Evolutionary conservation across 306 rosid species (phyloP), one percentile per base, ranked within the genome.

Genomic region (Pachyrhizus erosus): DNA sequence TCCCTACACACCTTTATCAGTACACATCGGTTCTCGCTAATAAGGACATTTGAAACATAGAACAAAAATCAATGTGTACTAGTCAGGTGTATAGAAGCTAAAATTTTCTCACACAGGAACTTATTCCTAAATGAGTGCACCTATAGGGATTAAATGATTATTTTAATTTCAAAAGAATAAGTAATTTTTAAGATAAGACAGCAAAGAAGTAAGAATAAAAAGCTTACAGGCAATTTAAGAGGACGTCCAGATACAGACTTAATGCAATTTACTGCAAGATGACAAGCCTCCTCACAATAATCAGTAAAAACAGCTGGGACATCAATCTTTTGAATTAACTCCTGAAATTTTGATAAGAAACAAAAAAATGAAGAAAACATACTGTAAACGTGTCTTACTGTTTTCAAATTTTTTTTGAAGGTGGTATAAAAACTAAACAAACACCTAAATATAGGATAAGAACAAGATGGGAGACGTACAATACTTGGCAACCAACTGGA

Each of bases 231-330:
- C 78, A 87, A 77, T 40, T 80, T 81, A 57, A 77, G 93, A 70
- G 94, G 76, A 73, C 65, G 70, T 37, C 88, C 88, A 12, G 90
- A 82, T 70, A 91, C 77, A 26, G 87, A 81, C 84, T 88, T 84
- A 33, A 96, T 77, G 85, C 97, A 92, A 86, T 83, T 26, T 72
- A 92, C 92, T 71, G 94, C 99, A 70, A 96, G 94, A 88, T 96
- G 91, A 84, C 97, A 96, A 37, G 97, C 99, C 89, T 96, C 99
- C 89, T 93, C 94, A 27, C 99, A 96, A 80, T 93, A 96, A 83
- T 96, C 97, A 0, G 96, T 89, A 75, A 96, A 93, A 70, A 92
- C 78, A 18, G 92, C 91, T 1, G 93, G 94, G 75, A 91, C 87
- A 21, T 84, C 82, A 37, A 86, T 85, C 84, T 91, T 84, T 72